Base-by-base conservation (phyloP, 78 protist species). In the Blattamonas nauphoetae region DNA sequence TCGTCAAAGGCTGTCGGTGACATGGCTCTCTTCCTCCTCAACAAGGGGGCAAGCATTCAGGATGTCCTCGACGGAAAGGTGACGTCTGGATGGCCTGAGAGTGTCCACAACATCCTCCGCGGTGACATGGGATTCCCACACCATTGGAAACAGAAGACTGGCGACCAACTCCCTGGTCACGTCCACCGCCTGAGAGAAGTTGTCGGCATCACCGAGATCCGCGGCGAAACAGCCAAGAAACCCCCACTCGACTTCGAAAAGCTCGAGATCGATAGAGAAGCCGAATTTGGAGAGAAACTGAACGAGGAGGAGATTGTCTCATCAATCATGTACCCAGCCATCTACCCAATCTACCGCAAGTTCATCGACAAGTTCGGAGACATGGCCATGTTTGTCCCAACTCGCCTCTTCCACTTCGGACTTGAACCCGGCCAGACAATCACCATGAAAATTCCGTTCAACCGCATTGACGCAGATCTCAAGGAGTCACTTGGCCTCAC, bases 1-100 rank as follows among this genome's bases (percentile, higher is more conserved):
- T 46, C 90, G 44, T 86, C 91, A 64, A 94, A 94, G 90, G 1
- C 33, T 34, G 86, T 84, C 42, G 86, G 86, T 6, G 86, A 84
- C 11, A n/a, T 79, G 83, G 83, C 83, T 6, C 83, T 79, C 42
- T 79, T 33, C 83, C 83, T 79, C 42, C 83, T 79, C 45, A 6
- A 5, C 42, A 79, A 79, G 83, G 43, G 21, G 43, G 11, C 6
- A 11, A 79, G 42, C 45, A 33, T 0, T 32, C 33, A 84, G 3
- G 85, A 84, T 45, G 45, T 84, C 41, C 35, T 84, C 42, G 45
- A 1, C 4, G 45, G 86, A 42, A 2, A 2, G 45, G 41, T 79
- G 45, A 21, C 11, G 38, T 29, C 21, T 21, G 4, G 42, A 5
- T 79, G 6, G 42, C 83, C 83, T 4, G 83, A 79, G 21, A 32